Conservation (phyloP, 139 green algal species). For the Chlamydomonas applanata region DNA sequence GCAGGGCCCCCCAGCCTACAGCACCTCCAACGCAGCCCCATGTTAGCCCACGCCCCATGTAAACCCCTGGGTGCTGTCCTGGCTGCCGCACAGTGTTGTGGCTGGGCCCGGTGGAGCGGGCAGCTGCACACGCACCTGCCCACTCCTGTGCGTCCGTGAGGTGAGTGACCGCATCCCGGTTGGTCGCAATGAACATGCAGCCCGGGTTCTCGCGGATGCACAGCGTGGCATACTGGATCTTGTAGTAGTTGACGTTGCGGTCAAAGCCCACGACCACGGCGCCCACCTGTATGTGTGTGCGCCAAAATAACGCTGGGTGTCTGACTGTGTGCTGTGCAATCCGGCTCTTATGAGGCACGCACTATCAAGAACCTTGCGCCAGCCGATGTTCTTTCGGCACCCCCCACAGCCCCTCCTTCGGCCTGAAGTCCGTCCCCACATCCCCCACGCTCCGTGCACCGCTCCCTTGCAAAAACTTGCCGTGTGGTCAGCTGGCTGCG, state of each 20-base stretch:
- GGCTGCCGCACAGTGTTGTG: no score
- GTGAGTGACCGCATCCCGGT: constrained; percentile 97
- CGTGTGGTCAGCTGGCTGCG: no score
- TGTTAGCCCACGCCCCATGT: no score
- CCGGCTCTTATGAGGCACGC: no score
- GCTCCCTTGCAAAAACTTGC: no score
- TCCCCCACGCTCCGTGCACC: no score
- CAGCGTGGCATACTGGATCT: constrained; percentile 97
- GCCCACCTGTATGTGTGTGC: constrained; percentile 60
- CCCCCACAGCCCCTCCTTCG: not conserved
- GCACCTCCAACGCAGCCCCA: no score
- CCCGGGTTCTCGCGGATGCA: constrained; percentile 98
- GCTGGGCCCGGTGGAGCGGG: not conserved
- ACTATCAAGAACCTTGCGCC: not conserved
- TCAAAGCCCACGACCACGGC: constrained; percentile 98
- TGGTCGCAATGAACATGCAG: constrained; percentile 98
- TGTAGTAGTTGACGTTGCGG: constrained; percentile 99
- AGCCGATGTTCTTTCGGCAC: not conserved
- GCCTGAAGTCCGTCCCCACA: no score
- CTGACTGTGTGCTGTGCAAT: not conserved
- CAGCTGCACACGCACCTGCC: constrained; percentile 34
- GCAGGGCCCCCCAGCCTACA: no score
- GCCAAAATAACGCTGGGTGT: no score
- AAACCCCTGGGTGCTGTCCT: no score
- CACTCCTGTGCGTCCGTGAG: constrained; percentile 91